These are phyloP conservation scores for Fraxinus albicans DNA, from an alignment of 305 asterid genomes.

Conservation along the genomic window DNA sequence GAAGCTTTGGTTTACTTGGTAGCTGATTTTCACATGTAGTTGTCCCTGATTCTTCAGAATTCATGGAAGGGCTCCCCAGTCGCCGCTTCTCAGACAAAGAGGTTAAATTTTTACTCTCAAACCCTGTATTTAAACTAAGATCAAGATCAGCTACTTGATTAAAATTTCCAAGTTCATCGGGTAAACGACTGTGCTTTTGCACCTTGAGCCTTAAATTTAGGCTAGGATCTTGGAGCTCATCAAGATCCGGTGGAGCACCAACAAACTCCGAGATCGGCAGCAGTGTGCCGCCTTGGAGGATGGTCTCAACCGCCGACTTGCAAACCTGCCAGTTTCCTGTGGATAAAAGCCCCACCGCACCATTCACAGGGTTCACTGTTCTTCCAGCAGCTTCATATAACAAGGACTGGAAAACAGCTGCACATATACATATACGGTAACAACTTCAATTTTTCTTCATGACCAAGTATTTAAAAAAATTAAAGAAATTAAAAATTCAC, in stretches of 20 bases:
- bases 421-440: neutral
- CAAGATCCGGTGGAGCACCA: constrained; percentile 40
- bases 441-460: neutral
- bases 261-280: constrained; percentile 53
- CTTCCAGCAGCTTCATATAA: constrained; percentile 87
- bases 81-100: constrained; percentile 40
- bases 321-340: constrained; percentile 80
- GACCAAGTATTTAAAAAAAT: neutral
- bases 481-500: neutral
- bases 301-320: constrained; percentile 79
- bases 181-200: constrained; percentile 49
- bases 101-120: constrained; percentile 24
- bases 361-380: constrained; percentile 76
- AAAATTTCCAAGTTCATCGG: constrained; percentile 36
- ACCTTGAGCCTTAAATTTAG: constrained; percentile 19
- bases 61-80: constrained; percentile 66
- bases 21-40: constrained; percentile 56
- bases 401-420: constrained; percentile 77
- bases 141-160: constrained; percentile 61
- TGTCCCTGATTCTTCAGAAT: constrained; percentile 75
- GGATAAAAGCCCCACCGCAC: constrained; percentile 74
- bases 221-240: constrained; percentile 32
- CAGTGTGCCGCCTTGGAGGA: constrained; percentile 70
- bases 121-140: constrained; percentile 50
- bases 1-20: constrained; percentile 42